phyloP scores from a whole-genome alignment of 2,329 filamentous ascomycete species.

The Apiospora sp. region DNA sequence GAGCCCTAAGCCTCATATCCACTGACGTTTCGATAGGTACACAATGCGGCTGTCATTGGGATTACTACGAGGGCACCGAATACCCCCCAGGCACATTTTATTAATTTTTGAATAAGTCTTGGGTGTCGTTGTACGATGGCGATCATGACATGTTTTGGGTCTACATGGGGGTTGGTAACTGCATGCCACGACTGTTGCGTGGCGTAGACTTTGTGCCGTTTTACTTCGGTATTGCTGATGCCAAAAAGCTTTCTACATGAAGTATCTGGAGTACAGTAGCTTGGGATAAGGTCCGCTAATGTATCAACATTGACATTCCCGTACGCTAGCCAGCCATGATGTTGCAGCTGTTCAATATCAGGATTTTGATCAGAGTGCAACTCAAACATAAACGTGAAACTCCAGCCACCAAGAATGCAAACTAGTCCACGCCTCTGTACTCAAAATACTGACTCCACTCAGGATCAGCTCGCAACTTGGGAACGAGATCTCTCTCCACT shows the following conservation, averaged over 20 bases:
- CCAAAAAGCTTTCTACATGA: too few relatives aligned
- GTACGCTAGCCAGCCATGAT: neutral
- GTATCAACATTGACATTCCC: neutral
- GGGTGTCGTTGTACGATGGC: too few relatives aligned
- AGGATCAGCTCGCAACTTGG: conserved; percentile 30
- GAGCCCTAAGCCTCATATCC: neutral
- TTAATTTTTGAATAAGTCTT: neutral
- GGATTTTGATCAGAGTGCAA: neutral
- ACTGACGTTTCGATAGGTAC: neutral
- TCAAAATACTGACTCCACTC: conserved; percentile 35
- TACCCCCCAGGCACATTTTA: neutral
- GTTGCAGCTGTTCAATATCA: neutral
- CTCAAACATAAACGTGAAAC: neutral
- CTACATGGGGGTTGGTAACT: too few relatives aligned
- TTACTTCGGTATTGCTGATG: too few relatives aligned
- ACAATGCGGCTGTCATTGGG: neutral
- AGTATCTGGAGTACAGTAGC: neutral
- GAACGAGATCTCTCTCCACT: conserved; percentile 31
- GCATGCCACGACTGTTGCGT: too few relatives aligned
- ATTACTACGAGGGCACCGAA: neutral
- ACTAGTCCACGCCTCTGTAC: conserved; percentile 32
- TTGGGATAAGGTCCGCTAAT: neutral
- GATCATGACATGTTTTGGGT: too few relatives aligned
- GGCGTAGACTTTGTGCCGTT: too few relatives aligned
- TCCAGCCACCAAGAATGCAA: neutral